Evolutionary conservation across 2,329 filamentous ascomycete species (phyloP).

Genomic region (Colletotrichum camelliae): DNA sequence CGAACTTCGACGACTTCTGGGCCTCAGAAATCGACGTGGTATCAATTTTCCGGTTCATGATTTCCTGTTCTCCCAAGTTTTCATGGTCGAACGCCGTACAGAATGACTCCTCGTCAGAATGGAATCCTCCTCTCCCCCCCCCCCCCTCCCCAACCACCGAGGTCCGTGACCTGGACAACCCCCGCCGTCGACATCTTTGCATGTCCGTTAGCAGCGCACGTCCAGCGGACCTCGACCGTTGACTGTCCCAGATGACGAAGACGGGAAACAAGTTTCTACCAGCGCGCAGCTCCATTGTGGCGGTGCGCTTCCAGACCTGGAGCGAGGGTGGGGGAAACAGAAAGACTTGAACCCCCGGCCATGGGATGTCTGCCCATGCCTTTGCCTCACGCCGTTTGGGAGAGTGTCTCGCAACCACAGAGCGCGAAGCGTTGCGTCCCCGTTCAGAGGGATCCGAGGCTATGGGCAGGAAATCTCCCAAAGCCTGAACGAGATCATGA

Average conservation of each 20-base stretch:
- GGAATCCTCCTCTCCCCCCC: background rate
- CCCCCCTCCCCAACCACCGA: background rate
- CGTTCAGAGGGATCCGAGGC: background rate
- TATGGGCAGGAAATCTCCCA: background rate
- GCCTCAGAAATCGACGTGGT: background rate
- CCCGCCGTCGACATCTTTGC: slow-evolving; percentile 3
- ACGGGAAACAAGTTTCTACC: background rate
- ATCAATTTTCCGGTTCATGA: background rate
- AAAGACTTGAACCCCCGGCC: background rate
- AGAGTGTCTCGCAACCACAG: background rate
- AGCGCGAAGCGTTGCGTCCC: background rate
- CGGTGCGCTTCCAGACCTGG: background rate
- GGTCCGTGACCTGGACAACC: background rate
- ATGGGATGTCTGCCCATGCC: background rate
- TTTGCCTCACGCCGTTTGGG: background rate
- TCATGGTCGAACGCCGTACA: background rate
- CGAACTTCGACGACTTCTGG: background rate
- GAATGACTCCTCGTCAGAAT: background rate
- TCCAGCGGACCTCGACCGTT: background rate
- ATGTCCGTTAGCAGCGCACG: slow-evolving; percentile 3
- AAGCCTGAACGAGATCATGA: background rate
- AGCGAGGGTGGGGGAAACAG: background rate
- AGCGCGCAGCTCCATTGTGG: background rate
- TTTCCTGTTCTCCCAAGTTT: background rate
- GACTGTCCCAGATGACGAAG: slow-evolving; percentile 1